Evolutionary conservation across 2,329 filamentous ascomycete species (phyloP).

Genomic region (Cylindrodendrum hubeiense): DNA sequence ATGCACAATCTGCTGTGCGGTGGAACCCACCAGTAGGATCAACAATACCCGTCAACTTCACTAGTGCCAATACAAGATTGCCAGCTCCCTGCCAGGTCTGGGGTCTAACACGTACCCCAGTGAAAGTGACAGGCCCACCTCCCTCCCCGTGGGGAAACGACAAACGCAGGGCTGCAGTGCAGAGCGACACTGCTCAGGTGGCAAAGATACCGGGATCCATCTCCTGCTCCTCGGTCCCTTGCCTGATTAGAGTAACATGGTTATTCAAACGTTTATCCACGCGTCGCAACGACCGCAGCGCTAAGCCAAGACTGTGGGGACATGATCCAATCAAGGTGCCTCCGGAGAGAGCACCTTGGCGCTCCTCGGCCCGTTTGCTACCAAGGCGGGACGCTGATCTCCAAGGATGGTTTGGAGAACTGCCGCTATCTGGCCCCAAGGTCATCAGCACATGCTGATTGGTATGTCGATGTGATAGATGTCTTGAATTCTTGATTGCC

Average conservation of each 20-base stretch:
- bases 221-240: not conserved
- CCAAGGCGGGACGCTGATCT: not conserved
- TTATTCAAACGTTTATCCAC: not conserved
- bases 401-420: not conserved
- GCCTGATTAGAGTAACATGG: not conserved
- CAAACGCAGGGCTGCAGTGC: not conserved
- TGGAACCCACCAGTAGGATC: not conserved
- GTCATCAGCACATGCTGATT: not conserved
- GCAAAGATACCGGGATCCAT: not conserved
- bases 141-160: not conserved
- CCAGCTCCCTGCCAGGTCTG: not conserved
- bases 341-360: not conserved
- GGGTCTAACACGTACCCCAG: not conserved
- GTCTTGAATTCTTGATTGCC: slow-evolving; percentile 1
- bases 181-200: not conserved
- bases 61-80: not conserved
- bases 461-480: not conserved
- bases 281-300: not conserved
- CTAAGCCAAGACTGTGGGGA: not conserved
- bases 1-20: not conserved
- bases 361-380: not conserved
- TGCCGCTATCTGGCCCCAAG: not conserved
- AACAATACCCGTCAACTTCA: not conserved
- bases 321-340: not conserved
- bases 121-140: not conserved